phyloP scores from a whole-genome alignment of 176 grass and related monocot genomes.

The Aegilops tauschii region DNA sequence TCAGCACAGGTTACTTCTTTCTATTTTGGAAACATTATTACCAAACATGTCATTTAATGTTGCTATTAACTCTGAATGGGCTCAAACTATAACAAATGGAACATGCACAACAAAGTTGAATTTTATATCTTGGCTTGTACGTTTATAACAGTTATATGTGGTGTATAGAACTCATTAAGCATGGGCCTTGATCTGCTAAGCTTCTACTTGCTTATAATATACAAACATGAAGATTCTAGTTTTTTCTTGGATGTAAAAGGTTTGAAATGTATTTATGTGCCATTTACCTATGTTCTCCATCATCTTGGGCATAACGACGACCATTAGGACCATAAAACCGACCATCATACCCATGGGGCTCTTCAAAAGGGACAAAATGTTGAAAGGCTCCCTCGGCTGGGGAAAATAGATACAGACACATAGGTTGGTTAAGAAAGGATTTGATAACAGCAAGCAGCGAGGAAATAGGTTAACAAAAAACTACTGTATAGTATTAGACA shows the following conservation, averaged over 20 bases:
- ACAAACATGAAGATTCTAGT: not conserved
- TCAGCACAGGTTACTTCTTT: not conserved
- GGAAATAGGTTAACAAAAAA: not conserved
- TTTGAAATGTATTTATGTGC: not conserved
- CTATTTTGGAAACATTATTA: not conserved
- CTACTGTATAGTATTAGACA: conserved; percentile 12
- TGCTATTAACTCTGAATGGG: not conserved
- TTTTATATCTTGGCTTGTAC: not conserved
- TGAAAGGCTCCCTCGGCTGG: conserved; percentile 85
- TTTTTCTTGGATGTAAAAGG: not conserved
- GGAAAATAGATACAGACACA: conserved; percentile 18
- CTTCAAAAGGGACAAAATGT: conserved; percentile 84
- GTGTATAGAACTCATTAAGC: not conserved
- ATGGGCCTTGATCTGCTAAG: not conserved
- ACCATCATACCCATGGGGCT: conserved; percentile 98
- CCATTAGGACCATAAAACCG: conserved; percentile 88
- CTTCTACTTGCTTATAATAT: conserved; percentile 12
- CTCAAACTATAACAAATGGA: not conserved
- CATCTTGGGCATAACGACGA: conserved; percentile 90
- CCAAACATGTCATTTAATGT: not conserved
- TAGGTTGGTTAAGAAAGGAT: conserved; percentile 4
- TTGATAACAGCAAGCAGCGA: conserved; percentile 8
- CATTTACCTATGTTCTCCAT: conserved; percentile 81
- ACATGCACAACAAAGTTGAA: not conserved
- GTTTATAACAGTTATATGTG: not conserved